phyloP scores from a whole-genome alignment of 1,139 yeast genomes.

The Blastobotrys aristatus region DNA sequence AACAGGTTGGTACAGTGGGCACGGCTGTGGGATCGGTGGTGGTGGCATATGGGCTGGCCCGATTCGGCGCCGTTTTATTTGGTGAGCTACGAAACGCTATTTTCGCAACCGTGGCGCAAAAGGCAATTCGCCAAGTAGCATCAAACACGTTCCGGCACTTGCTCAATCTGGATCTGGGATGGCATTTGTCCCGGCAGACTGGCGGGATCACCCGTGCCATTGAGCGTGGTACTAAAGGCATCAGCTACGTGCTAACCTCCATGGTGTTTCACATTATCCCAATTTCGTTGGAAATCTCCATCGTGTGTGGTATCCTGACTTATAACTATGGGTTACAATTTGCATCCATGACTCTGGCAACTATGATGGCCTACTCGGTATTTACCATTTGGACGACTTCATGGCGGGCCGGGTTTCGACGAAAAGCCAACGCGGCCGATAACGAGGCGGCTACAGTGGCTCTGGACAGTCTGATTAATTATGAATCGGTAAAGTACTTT shows the following conservation, averaged over 20 bases:
- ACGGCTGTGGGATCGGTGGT: slow-evolving; percentile 67
- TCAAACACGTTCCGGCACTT: slow-evolving; percentile 80
- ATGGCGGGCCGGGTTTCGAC: slow-evolving; percentile 91
- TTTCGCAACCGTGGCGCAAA: slow-evolving; percentile 92
- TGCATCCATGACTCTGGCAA: slow-evolving; percentile 81
- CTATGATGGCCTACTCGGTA: slow-evolving; percentile 81
- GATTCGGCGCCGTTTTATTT: slow-evolving; percentile 90
- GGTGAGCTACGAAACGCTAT: slow-evolving; percentile 94
- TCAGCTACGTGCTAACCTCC: slow-evolving; percentile 84
- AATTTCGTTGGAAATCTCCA: slow-evolving; percentile 80
- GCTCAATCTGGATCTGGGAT: slow-evolving; percentile 77
- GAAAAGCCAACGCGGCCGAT: slow-evolving; percentile 90
- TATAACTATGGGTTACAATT: slow-evolving; percentile 86
- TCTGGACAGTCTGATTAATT: slow-evolving; percentile 86
- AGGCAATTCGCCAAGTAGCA: slow-evolving; percentile 89
- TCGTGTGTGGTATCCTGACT: slow-evolving; percentile 90
- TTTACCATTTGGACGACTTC: slow-evolving; percentile 92
- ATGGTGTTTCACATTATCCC: slow-evolving; percentile 97
- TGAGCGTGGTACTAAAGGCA: slow-evolving; percentile 97
- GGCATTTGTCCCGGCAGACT: slow-evolving; percentile 87
- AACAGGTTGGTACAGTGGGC: slow-evolving; percentile 48
- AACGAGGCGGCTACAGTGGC: slow-evolving; percentile 94
- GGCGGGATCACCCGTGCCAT: slow-evolving; percentile 96
- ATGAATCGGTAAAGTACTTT: slow-evolving; percentile 91
- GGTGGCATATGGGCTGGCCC: slow-evolving; percentile 85